Conservation (phyloP, 768 basidiomycete species). For the Boletus barrowsii region DNA sequence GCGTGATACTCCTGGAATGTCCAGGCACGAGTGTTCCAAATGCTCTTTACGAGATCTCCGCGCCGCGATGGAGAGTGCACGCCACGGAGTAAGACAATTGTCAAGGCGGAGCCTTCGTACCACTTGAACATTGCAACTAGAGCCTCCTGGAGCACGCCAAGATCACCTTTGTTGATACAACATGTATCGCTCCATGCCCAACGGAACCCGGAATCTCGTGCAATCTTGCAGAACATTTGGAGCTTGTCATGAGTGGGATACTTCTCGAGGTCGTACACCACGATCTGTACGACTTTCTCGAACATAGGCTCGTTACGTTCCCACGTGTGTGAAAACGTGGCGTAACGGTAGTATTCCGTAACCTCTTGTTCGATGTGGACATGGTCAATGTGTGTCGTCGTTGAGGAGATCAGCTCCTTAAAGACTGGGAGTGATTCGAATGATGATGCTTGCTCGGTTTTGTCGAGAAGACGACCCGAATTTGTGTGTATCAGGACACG, state of each 20-base stretch:
- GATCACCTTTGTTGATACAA: slow-evolving; percentile 2
- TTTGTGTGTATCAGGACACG: neutral
- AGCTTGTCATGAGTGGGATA: slow-evolving; percentile 3
- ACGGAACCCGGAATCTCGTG: neutral
- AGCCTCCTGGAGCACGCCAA: neutral
- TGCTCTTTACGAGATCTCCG: neutral
- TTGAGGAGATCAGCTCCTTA: neutral
- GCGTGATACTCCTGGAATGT: slow-evolving; percentile 9
- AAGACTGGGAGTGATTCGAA: neutral
- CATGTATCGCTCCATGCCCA: slow-evolving; percentile 11
- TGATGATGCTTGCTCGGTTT: neutral
- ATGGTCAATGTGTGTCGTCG: neutral
- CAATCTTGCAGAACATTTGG: slow-evolving; percentile 6
- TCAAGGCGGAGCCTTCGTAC: slow-evolving; percentile 7
- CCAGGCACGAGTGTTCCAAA: slow-evolving; percentile 1
- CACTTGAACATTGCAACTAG: slow-evolving; percentile 9
- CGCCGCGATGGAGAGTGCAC: neutral
- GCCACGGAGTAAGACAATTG: neutral
- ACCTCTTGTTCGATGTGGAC: neutral
- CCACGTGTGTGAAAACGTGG: slow-evolving; percentile 1
- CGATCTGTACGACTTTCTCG: neutral
- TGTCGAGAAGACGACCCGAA: neutral
- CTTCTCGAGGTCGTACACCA: neutral
- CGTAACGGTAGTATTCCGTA: neutral
- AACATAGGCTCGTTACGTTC: neutral